Percentiles rank a stretch among this genome's conserved stretches.
phyloP scores from a whole-genome alignment of 768 basidiomycete species.

The Antrodiella citrinella region DNA sequence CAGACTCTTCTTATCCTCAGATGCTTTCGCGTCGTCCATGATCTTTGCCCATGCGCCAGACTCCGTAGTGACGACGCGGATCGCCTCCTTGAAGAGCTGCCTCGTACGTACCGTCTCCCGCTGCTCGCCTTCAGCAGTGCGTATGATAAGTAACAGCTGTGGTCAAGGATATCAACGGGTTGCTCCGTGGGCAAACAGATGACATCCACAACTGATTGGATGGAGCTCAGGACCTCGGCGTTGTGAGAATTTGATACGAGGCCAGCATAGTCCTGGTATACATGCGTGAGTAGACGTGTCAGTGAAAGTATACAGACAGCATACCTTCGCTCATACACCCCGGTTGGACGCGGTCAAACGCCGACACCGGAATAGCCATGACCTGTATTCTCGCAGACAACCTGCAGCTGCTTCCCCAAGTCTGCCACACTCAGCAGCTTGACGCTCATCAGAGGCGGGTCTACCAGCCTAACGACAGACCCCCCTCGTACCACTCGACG shows the following conservation, averaged over 20 bases:
- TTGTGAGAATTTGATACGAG: slow-evolving; percentile 58
- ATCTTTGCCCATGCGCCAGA: slow-evolving; percentile 65
- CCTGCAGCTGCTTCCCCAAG: no score
- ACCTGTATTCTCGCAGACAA: slow-evolving; percentile 58
- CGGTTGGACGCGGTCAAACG: slow-evolving; percentile 72
- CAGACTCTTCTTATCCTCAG: slow-evolving; percentile 39
- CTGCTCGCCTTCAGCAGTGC: slow-evolving; percentile 52
- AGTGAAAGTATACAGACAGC: no score
- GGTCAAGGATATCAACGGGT: slow-evolving; percentile 43
- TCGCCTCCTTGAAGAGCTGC: slow-evolving; percentile 84
- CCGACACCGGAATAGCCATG: slow-evolving; percentile 68
- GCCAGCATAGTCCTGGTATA: slow-evolving; percentile 58
- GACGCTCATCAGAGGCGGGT: slow-evolving; percentile 10
- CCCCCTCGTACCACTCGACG: slow-evolving; percentile 32
- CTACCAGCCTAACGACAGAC: slow-evolving; percentile 18
- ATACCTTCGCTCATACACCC: slow-evolving; percentile 83
- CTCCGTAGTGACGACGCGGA: slow-evolving; percentile 73
- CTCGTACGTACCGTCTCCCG: slow-evolving; percentile 78
- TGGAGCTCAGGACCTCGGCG: slow-evolving; percentile 52
- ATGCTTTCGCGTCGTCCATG: slow-evolving; percentile 51
- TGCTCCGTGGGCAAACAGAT: slow-evolving; percentile 67
- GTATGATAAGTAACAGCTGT: slow-evolving; percentile 76
- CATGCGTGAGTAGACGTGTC: no score
- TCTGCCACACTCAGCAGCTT: no score
- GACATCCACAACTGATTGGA: slow-evolving; percentile 82